phyloP scores from a whole-genome alignment of 2,329 filamentous ascomycete genomes.

The Paracoccidioides brasiliensis region DNA sequence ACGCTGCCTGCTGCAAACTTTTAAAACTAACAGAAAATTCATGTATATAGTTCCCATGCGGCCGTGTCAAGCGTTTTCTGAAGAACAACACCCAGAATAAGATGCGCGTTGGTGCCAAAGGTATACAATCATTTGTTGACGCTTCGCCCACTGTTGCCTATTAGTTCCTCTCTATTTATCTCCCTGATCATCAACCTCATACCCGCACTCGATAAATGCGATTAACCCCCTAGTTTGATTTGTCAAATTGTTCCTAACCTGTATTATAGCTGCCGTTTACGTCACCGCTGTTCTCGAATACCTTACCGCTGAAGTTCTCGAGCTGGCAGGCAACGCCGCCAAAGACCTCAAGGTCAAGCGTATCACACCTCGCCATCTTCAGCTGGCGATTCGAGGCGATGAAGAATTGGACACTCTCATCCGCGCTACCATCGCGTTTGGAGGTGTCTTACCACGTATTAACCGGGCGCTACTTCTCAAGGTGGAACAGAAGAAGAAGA shows the following conservation, averaged over 20 bases:
- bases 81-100: slow-evolving; percentile 99
- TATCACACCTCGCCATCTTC: slow-evolving; percentile 93
- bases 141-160: background rate
- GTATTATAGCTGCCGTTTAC: slow-evolving; percentile 66
- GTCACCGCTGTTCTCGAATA: slow-evolving; percentile 97
- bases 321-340: slow-evolving; percentile 93
- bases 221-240: background rate
- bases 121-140: slow-evolving; percentile 20
- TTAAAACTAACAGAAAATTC: slow-evolving; percentile 19
- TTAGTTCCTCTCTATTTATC: background rate
- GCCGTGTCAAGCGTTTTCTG: slow-evolving; percentile 99
- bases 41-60: slow-evolving; percentile 73
- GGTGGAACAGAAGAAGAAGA: slow-evolving; percentile 96
- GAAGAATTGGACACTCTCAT: slow-evolving; percentile 97
- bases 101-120: slow-evolving; percentile 97
- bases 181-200: background rate
- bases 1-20: slow-evolving; percentile 1
- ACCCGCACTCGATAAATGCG: background rate
- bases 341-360: slow-evolving; percentile 99
- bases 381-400: slow-evolving; percentile 95
- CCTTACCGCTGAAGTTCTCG: slow-evolving; percentile 91
- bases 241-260: background rate
- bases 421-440: slow-evolving; percentile 92
- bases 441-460: slow-evolving; percentile 97
- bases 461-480: slow-evolving; percentile 92